Evolutionary conservation across 2,329 filamentous ascomycete genomes (phyloP), one percentile per base, ranked within the genome.

Genomic region (Penicillium sp.): DNA sequence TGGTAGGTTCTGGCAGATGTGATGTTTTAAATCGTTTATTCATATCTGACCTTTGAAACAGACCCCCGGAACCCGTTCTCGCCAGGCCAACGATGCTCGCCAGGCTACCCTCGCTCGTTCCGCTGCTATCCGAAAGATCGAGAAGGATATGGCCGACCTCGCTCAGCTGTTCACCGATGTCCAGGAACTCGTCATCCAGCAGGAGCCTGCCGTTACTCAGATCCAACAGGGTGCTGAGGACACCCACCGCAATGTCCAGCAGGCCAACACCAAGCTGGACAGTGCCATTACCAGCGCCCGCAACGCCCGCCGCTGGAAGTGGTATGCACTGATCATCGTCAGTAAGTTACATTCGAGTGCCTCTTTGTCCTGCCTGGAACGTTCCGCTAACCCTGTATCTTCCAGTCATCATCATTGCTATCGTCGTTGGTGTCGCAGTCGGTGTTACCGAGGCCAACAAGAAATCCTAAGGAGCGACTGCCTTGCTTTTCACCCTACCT

Each of bases 221-320:
- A 96, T 98, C 69, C 92, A 96, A 78, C 85, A 89, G 70, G 92
- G 94, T 79, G 91, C 87, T 39, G 90, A 96, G 77, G 90, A 96
- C 71, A 90, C 95, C 40, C 87, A 90, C 50, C 87, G 89, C 58
- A 91, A 98, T 75, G 85, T 97, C 50, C 86, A 89, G 70, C 89
- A 95, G 75, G 94, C 89, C 64, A 97, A 95, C 72, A 84, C 87
- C 63, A 87, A 97, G 76, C 90, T 98, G 60, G 87, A 84, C 40
- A 85, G 85, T n/a, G 93, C 93, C 13, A 90, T 96, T 62, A 83
- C 84, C 61, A 96, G 91, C 67, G 94, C 94, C 9, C 84, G 89
- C 74, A 85, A 87, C 68, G 91, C 89, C 52, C 85, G 91, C 67
- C 91, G 87, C 81, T 96, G 96, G 92, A 97, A 97, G 89, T 97